These are phyloP conservation scores for Solanum gracilifrons DNA, from an alignment of 257 asterid genomes.

Conservation along the genomic window DNA sequence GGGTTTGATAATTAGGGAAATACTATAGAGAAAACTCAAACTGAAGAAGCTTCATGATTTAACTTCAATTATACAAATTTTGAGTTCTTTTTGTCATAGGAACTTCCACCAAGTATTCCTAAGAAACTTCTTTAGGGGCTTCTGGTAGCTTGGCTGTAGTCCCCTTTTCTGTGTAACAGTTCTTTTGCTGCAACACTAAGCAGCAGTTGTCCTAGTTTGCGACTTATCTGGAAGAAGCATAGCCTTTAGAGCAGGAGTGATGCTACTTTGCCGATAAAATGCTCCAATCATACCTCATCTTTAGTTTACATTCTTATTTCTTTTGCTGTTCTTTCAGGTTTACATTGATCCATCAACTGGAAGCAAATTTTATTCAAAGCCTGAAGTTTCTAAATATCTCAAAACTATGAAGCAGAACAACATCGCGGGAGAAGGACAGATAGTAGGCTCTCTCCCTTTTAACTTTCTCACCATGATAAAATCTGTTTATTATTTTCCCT, in stretches of 20 bases:
- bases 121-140: not conserved
- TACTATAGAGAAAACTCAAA: not conserved
- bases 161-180: not conserved
- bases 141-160: not conserved
- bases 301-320: not conserved
- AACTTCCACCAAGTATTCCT: not conserved
- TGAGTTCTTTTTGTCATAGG: not conserved
- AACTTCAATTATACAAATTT: not conserved
- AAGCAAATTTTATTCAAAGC: constrained; percentile 43
- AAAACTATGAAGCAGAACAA: constrained; percentile 9
- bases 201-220: not conserved
- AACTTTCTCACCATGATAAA: constrained; percentile 1
- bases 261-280: not conserved
- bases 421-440: constrained; percentile 7
- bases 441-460: constrained; percentile 10
- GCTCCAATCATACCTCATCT: not conserved
- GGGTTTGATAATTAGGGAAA: not conserved
- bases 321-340: constrained; percentile 29
- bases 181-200: not conserved
- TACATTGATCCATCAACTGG: constrained; percentile 42
- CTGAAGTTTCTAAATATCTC: constrained; percentile 35
- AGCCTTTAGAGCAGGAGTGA: not conserved
- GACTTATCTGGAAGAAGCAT: not conserved
- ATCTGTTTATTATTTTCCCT: not conserved
- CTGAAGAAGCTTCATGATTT: not conserved